These are phyloP conservation scores for Borovskyia barvae DNA, from an alignment of 208 protist species.

Conservation along the genomic window DNA sequence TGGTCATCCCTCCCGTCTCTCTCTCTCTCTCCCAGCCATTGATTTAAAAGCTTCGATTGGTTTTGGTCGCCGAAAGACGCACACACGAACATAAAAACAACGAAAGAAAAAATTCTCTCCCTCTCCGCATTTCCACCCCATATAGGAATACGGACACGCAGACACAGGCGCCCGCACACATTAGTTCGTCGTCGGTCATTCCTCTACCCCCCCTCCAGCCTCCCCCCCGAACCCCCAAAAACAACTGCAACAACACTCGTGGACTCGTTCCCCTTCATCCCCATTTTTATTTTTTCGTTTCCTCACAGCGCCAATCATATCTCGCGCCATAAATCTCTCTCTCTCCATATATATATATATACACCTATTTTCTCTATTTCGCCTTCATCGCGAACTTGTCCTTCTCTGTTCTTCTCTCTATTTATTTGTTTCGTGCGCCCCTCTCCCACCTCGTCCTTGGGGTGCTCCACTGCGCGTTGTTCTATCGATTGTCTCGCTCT, in stretches of 20 bases:
- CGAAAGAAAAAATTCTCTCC: not conserved
- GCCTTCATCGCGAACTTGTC: not conserved
- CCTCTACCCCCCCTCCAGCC: not conserved
- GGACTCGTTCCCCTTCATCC: not conserved
- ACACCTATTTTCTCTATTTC: not conserved
- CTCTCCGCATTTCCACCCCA: not conserved
- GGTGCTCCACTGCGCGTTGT: not conserved
- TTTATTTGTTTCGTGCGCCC: constrained; percentile 11
- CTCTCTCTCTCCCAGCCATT: too few species aligned
- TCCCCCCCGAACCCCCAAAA: not conserved
- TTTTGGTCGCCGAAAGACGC: not conserved
- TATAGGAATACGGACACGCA: not conserved
- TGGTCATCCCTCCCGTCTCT: too few species aligned
- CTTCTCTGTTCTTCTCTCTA: constrained; percentile 3
- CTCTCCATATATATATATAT: constrained; percentile 2
- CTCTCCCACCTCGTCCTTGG: not conserved
- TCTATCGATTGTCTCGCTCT: not conserved
- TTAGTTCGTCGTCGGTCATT: not conserved
- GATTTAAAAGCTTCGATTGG: too few species aligned
- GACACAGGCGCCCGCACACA: not conserved
- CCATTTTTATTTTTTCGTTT: constrained; percentile 5
- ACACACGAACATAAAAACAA: not conserved
- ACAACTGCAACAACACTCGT: not conserved
- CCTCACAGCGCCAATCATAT: not conserved
- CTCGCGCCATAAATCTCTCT: not conserved